A percentile compares a stretch with the other conserved stretches of the same genome.
These are phyloP conservation scores for Nymphaea thermarum DNA, from an alignment of 164 flowering plant species.

Conservation along the genomic window DNA sequence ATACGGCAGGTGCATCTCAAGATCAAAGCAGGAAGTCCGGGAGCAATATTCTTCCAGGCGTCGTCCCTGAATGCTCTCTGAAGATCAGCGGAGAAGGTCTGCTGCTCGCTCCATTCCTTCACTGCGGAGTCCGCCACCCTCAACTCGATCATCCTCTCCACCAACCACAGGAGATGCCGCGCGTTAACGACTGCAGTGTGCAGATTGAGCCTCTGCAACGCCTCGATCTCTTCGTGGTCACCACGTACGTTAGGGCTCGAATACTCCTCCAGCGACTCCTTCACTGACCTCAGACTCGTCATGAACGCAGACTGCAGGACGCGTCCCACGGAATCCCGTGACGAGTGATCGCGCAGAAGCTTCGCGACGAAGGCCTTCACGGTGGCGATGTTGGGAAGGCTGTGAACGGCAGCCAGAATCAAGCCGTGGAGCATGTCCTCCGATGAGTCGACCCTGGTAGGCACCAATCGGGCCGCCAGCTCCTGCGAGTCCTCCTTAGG, in stretches of 20 bases:
- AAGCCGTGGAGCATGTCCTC: constrained; percentile 73
- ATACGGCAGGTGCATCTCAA: constrained; percentile 63
- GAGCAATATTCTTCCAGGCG: constrained; percentile 71
- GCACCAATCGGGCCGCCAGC: constrained; percentile 56
- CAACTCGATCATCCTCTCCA: constrained; percentile 93
- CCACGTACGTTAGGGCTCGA: constrained; percentile 72
- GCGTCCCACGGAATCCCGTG: constrained; percentile 49
- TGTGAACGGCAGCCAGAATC: constrained; percentile 47
- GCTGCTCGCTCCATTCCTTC: constrained; percentile 72
- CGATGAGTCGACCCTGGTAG: constrained; percentile 17
- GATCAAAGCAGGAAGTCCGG: constrained; percentile 60
- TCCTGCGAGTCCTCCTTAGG: constrained; percentile 50
- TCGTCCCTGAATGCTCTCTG: constrained; percentile 78
- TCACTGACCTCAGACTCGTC: constrained; percentile 48
- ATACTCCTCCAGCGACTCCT: constrained; percentile 62
- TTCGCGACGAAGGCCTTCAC: constrained; percentile 80
- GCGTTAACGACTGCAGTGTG: constrained; percentile 64
- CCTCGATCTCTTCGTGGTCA: constrained; percentile 78
- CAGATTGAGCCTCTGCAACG: constrained; percentile 72
- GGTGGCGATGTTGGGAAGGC: constrained; percentile 46
- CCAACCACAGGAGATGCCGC: constrained; percentile 74
- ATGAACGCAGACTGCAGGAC: constrained; percentile 66
- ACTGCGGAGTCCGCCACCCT: constrained; percentile 76
- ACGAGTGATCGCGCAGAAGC: constrained; percentile 61
- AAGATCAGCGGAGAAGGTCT: constrained; percentile 51